Conservation (phyloP, 2,329 filamentous ascomycete species). For the Alternaria novae-zelandiae region DNA sequence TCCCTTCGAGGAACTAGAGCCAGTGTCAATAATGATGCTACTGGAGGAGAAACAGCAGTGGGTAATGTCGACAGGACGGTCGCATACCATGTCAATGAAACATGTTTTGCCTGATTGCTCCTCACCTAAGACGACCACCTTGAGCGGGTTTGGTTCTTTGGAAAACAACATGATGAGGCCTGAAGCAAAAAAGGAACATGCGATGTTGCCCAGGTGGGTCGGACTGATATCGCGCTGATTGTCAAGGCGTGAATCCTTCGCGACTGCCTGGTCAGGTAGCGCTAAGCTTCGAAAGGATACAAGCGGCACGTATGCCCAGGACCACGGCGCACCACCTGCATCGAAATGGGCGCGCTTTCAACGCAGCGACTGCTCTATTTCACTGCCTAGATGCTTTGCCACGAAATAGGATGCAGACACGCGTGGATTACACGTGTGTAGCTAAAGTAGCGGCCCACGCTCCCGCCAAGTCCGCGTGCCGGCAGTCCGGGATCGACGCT, state of each 20-base stretch:
- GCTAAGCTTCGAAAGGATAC: not conserved
- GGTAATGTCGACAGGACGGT: not conserved
- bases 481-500: constrained; percentile 5
- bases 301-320: not conserved
- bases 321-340: not conserved
- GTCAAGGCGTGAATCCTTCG: not conserved
- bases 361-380: not conserved
- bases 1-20: constrained; percentile 12
- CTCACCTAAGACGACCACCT: constrained; percentile 31
- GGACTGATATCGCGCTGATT: not conserved
- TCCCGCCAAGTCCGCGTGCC: constrained; percentile 3
- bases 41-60: not conserved
- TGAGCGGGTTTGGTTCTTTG: not conserved
- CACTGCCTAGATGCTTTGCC: not conserved
- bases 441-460: not conserved
- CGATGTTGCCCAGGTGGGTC: not conserved
- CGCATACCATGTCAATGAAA: constrained; percentile 32
- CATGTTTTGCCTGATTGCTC: constrained; percentile 34
- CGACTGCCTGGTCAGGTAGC: not conserved
- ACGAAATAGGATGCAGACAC: not conserved
- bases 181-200: not conserved
- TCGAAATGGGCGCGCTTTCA: not conserved
- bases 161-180: not conserved
- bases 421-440: not conserved
- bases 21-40: not conserved